Evolutionary conservation across 768 basidiomycete species (phyloP).

Genomic region (Podaxis mareebaensis): DNA sequence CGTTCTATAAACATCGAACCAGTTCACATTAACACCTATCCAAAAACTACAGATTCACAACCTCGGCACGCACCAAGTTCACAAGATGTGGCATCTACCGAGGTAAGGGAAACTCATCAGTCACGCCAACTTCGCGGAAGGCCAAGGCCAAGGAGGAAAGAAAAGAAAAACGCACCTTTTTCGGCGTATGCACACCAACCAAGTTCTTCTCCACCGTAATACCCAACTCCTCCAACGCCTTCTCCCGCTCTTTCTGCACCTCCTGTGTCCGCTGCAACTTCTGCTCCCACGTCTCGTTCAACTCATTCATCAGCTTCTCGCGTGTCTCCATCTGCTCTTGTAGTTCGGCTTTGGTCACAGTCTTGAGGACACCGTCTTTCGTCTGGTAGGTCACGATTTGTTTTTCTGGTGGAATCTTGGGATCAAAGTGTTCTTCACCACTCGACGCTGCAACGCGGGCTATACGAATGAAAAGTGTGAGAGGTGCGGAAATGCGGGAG

Average conservation of each 20-base stretch:
- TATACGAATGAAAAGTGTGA: constrained; percentile 25
- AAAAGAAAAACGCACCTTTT: constrained; percentile 59
- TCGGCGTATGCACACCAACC: constrained; percentile 97
- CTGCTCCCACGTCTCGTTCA: constrained; percentile 97
- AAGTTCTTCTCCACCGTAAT: constrained; percentile 97
- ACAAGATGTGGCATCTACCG: constrained; percentile 89
- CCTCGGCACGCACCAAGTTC: constrained; percentile 63
- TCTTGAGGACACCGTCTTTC: constrained; percentile 91
- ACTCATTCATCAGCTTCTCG: constrained; percentile 91
- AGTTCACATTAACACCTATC: background rate
- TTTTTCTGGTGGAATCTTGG: constrained; percentile 86
- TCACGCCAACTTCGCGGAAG: background rate
- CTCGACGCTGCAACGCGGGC: constrained; percentile 73
- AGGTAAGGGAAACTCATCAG: constrained; percentile 4
- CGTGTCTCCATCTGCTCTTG: constrained; percentile 96
- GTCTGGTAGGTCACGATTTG: constrained; percentile 95
- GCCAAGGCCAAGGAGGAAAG: background rate
- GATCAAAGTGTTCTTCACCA: constrained; percentile 80
- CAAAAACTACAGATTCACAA: background rate
- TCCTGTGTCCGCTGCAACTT: constrained; percentile 89
- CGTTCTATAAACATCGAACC: constrained; percentile 49
- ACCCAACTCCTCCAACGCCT: constrained; percentile 95
- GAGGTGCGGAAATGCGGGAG: constrained; percentile 13
- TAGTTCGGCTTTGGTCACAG: constrained; percentile 94
- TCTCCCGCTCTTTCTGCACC: constrained; percentile 96